phyloP scores from a whole-genome alignment of 495 filamentous ascomycete species.

The Thozetella sp. region DNA sequence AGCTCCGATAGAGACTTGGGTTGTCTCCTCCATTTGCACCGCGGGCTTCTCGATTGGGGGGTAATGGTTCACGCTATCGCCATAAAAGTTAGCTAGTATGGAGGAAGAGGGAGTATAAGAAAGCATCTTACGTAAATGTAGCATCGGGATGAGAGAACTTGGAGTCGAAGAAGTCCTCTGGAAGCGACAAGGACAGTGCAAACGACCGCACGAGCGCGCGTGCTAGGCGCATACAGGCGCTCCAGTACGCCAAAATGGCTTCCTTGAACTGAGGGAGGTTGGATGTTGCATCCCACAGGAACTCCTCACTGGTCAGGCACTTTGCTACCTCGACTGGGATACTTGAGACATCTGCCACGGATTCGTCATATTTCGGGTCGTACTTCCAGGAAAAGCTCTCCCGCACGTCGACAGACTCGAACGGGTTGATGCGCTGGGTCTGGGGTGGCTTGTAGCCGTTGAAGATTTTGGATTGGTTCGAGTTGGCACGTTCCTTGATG shows the following conservation, averaged over 20 bases:
- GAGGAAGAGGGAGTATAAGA: background rate
- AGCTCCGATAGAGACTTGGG: slow-evolving; percentile 45
- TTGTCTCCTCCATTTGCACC: background rate
- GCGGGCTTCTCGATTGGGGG: slow-evolving; percentile 10
- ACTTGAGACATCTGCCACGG: slow-evolving; percentile 26
- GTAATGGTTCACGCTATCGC: slow-evolving; percentile 31
- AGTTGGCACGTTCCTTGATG: slow-evolving; percentile 35
- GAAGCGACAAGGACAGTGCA: slow-evolving; percentile 46
- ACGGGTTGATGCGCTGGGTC: slow-evolving; percentile 33
- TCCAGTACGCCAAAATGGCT: slow-evolving; percentile 43
- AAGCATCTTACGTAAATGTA: background rate
- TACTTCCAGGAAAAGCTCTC: slow-evolving; percentile 48
- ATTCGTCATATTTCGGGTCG: slow-evolving; percentile 44
- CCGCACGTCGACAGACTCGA: slow-evolving; percentile 32
- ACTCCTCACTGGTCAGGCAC: slow-evolving; percentile 41
- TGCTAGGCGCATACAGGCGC: slow-evolving; percentile 43
- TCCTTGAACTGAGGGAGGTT: slow-evolving; percentile 38
- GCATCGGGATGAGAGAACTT: slow-evolving; percentile 47
- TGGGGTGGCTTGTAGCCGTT: slow-evolving; percentile 28
- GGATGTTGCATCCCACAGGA: slow-evolving; percentile 46
- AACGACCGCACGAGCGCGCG: slow-evolving; percentile 48
- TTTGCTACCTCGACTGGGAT: slow-evolving; percentile 34
- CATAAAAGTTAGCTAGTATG: background rate
- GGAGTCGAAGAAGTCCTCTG: slow-evolving; percentile 49
- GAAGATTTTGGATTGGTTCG: slow-evolving; percentile 22